A percentile compares a stretch with the other conserved stretches of the same genome.
These are phyloP conservation scores for Vanilla planifolia DNA, from an alignment of 106 monocot genomes.

Conservation along the genomic window DNA sequence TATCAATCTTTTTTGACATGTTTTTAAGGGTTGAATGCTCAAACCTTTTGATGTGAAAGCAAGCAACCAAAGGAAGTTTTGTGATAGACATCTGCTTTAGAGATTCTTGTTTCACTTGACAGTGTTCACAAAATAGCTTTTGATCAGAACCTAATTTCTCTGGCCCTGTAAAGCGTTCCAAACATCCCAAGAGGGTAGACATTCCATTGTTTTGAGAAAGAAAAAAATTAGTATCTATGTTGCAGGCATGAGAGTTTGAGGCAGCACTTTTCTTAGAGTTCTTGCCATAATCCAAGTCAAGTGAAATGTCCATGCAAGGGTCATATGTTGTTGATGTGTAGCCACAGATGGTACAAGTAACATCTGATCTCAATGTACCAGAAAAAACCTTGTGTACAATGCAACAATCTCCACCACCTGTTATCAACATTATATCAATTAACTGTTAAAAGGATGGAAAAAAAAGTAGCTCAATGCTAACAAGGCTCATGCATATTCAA, in stretches of 20 bases:
- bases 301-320: constrained; percentile 86
- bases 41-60: constrained; percentile 92
- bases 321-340: constrained; percentile 94
- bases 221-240: constrained; percentile 23
- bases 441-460: neutral
- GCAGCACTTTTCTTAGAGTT: constrained; percentile 8
- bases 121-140: constrained; percentile 78
- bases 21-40: constrained; percentile 74
- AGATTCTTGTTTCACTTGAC: constrained; percentile 84
- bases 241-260: constrained; percentile 24
- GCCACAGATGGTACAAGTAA: constrained; percentile 82
- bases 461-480: too few species aligned
- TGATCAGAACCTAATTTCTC: constrained; percentile 84
- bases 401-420: constrained; percentile 84
- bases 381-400: constrained; percentile 90
- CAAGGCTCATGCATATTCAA: too few species aligned
- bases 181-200: constrained; percentile 68
- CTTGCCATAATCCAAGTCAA: constrained; percentile 57
- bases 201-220: constrained; percentile 14
- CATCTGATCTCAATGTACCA: constrained; percentile 90
- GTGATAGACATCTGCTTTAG: constrained; percentile 93
- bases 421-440: neutral
- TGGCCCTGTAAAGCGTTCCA: constrained; percentile 79
- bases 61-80: constrained; percentile 75
- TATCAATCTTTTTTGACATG: constrained; percentile 74